These are phyloP conservation scores for Ashbya aceris DNA, from an alignment of 1,139 yeast genomes.

Conservation along the genomic window DNA sequence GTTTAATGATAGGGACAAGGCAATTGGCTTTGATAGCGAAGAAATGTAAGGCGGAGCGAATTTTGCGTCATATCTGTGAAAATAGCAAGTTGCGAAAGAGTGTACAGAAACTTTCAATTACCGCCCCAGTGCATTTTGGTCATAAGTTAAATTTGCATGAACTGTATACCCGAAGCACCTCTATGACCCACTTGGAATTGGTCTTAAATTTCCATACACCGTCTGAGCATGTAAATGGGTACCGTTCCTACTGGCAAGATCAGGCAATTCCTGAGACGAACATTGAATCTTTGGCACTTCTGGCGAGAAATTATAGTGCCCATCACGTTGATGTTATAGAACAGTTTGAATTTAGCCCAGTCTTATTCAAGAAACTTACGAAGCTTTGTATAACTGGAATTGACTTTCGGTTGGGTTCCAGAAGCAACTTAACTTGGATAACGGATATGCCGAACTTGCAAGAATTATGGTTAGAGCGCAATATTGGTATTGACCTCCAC, in stretches of 20 bases:
- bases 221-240: too few species aligned
- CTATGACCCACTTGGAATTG: background rate
- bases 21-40: background rate
- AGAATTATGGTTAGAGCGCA: slow-evolving; percentile 28
- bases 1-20: background rate
- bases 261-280: background rate
- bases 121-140: background rate
- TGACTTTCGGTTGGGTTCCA: background rate
- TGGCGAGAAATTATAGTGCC: background rate
- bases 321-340: background rate
- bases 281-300: background rate
- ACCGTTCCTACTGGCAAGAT: too few species aligned
- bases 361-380: background rate
- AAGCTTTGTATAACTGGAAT: background rate
- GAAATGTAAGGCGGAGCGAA: background rate
- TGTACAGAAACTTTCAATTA: background rate
- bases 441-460: slow-evolving; percentile 13
- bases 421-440: slow-evolving; percentile 17
- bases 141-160: background rate
- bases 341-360: background rate
- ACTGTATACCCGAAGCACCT: background rate
- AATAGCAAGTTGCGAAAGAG: background rate
- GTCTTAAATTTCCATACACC: too few species aligned
- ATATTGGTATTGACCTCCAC: slow-evolving; percentile 14
- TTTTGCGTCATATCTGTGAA: background rate